Evolutionary conservation across 805 yeast species (phyloP).

Genomic region (Cyberlindnera americana): DNA sequence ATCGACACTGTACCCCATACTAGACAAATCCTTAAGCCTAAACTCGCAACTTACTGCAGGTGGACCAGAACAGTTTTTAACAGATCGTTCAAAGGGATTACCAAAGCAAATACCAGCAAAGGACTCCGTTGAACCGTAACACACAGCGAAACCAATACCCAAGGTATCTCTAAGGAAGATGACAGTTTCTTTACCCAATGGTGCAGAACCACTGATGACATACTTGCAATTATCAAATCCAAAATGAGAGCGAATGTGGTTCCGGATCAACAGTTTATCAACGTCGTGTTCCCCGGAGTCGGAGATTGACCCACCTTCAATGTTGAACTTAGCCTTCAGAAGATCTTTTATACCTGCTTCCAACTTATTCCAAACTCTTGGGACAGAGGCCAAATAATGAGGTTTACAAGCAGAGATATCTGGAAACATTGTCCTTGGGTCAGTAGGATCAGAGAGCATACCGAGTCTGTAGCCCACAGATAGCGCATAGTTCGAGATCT

Average conservation of each 20-base stretch:
- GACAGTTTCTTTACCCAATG: constrained; percentile 57
- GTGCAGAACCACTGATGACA: constrained; percentile 60
- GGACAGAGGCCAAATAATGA: constrained; percentile 49
- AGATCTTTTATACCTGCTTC: constrained; percentile 50
- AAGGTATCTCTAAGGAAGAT: constrained; percentile 55
- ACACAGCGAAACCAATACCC: constrained; percentile 44
- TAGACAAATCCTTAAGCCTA: constrained; percentile 57
- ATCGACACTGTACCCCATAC: constrained; percentile 44
- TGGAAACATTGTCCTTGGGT: constrained; percentile 50
- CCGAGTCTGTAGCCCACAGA: constrained; percentile 38
- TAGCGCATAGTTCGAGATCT: constrained; percentile 36
- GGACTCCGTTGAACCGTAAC: constrained; percentile 71
- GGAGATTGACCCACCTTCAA: constrained; percentile 3
- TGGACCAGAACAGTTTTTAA: constrained; percentile 51
- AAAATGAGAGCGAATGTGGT: constrained; percentile 37
- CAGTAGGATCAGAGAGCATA: constrained; percentile 37
- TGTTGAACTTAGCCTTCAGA: constrained; percentile 4
- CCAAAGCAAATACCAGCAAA: constrained; percentile 52
- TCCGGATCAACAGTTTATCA: constrained; percentile 19
- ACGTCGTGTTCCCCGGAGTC: constrained; percentile 1
- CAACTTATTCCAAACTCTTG: constrained; percentile 56
- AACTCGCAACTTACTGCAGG: constrained; percentile 50
- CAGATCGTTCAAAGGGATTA: constrained; percentile 47
- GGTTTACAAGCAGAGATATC: constrained; percentile 55
- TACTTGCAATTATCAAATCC: constrained; percentile 42